phyloP scores from a whole-genome alignment of 192 early-diverging fungal genomes.

The Coemansia sp. region DNA sequence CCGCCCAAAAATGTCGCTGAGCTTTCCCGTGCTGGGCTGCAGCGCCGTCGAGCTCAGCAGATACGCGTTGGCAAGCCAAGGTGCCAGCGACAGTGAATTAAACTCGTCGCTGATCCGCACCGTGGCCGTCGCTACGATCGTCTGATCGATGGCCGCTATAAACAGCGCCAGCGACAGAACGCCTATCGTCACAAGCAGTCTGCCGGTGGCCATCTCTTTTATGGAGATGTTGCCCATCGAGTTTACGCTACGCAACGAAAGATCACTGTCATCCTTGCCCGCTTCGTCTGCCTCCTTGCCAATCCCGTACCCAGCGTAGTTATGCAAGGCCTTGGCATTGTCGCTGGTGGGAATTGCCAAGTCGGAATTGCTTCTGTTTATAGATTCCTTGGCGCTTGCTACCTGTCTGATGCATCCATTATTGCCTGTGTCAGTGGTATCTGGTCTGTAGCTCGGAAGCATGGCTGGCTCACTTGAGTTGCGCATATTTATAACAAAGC shows the following conservation, averaged over 20 bases:
- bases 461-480: neutral
- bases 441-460: neutral
- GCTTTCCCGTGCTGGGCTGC: slow-evolving; percentile 73
- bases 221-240: slow-evolving; percentile 3
- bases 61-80: slow-evolving; percentile 80
- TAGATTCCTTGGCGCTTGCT: neutral
- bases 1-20: slow-evolving; percentile 87
- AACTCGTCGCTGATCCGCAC: slow-evolving; percentile 65
- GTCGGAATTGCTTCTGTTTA: too few species aligned
- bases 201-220: slow-evolving; percentile 25
- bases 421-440: too few species aligned
- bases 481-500: neutral
- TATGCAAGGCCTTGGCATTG: slow-evolving; percentile 4
- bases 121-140: slow-evolving; percentile 72
- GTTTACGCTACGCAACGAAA: slow-evolving; percentile 23
- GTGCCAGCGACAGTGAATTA: slow-evolving; percentile 58
- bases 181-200: slow-evolving; percentile 33
- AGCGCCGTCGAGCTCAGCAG: slow-evolving; percentile 72
- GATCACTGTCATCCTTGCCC: slow-evolving; percentile 8
- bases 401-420: neutral
- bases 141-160: slow-evolving; percentile 69
- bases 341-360: neutral
- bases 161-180: slow-evolving; percentile 60
- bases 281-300: slow-evolving; percentile 1
- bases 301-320: neutral